Base-by-base conservation (phyloP, 805 yeast genomes). In the Ogataea thermomethanolica region DNA sequence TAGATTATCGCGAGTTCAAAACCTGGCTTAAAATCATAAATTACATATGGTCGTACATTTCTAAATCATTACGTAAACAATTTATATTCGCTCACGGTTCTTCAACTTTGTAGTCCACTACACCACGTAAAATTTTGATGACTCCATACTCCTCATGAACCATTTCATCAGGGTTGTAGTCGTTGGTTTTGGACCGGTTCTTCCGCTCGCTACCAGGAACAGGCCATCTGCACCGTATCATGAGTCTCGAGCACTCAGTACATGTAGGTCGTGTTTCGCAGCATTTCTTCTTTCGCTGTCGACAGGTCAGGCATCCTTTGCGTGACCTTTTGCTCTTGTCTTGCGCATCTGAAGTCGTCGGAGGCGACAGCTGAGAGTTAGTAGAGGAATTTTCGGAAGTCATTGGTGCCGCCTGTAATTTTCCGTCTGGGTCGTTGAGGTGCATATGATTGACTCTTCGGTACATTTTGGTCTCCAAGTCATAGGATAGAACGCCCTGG, bases 291-390 rank as follows among this genome's bases (percentile, higher is more conserved):
- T 85, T 85, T 20, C 95, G 63, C 44, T 74, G 76, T 32, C 93
- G 73, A 51, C 95, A 85, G 1, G 95, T 83, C 30, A 82, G 65
- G 57, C 95, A 85, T 0, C 95, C 95, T 70, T 71, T 69, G 53
- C 86, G 69, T 12, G 84, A 78, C 41, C 87, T 65, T 50, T 67
- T 75, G n/a, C 67, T 50, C 46, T 64, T 69, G 11, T 39, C 47
- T 2, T 29, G 44, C 22, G 38, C 33, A 12, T 29, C 39, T 5
- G 15, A 14, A 17, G 20, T 17, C 20, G 5, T 17, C 20, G 5
- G 5, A 17, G 20, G 20, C 5, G 20, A 17, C 3, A 4, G 5
- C 20, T 17, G 20, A 17, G 20, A 17, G 5, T 5, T 5, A 17
- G 5, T 17, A 17, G 20, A 17, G 3, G 5, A 17, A 17, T 17